Base-by-base conservation (phyloP, 495 filamentous ascomycete species). In the Aspergillus homomorphus region DNA sequence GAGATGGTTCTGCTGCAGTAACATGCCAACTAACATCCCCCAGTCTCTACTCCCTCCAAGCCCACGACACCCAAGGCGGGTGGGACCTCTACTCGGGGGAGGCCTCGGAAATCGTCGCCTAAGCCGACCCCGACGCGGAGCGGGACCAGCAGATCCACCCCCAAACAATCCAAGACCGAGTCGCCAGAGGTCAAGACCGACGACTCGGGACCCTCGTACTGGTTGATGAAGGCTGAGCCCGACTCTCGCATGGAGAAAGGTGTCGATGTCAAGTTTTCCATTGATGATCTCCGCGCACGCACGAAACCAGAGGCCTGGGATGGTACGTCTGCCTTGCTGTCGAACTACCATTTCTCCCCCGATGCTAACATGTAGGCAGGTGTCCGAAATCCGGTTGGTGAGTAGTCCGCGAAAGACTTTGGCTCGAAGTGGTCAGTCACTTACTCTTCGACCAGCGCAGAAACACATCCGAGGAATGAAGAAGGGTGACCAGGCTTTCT, bases 201-300 rank as follows among this genome's bases (percentile, higher is more conserved):
- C 2, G 57, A 49, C 8, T 38, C 33, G 33, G 54, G 62, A 18
- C 71, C 62, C 22, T 76, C 75, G 21, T 96, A 90, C 72, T 97
- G 92, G 93, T 84, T 98, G 59, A 84, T 98, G 84, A 98, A 98
- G 76, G 91, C 93, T 8, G 93, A 98, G 73, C 93, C 94, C 2
- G 87, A 92, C 65, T 85, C 90, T 23, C 86, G 94, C 19, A 68
- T 92, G 21, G 90, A 94, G 68, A 96, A 91, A 51, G 90, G 91
- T 16, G 77, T 87, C 52, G 88, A 96, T 66, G 89, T 96, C 41
- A 89, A 84, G 61, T 98, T 98, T 75, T 96, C 91, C 5, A 98
- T 98, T 62, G 92, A 97, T 66, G 93, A 98, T 67, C 74, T 98
- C 22, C 78, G 80, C 16, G 81, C 82, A 7, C 83, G 81, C 57